A percentile compares a stretch with the other conserved stretches of the same genome.
These are phyloP conservation scores for Yarrowia keelungensis DNA, from an alignment of 805 yeast species.

Conservation along the genomic window DNA sequence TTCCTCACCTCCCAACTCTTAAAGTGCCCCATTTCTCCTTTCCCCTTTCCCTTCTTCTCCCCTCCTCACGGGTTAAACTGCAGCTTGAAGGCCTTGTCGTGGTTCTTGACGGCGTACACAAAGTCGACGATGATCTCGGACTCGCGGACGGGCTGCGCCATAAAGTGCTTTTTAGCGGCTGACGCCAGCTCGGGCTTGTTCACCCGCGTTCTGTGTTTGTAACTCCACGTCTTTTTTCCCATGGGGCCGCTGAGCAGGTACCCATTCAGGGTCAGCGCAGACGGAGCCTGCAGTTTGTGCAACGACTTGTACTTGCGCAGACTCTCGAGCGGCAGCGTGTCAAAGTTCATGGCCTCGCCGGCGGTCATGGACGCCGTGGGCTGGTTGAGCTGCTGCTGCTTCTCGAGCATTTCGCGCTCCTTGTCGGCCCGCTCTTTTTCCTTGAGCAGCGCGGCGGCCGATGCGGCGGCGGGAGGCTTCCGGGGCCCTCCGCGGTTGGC, in stretches of 20 bases:
- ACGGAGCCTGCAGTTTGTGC: constrained; percentile 61
- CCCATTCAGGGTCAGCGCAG: constrained; percentile 71
- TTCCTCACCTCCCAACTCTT: too few relatives aligned
- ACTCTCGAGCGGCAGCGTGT: constrained; percentile 63
- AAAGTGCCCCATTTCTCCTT: too few relatives aligned
- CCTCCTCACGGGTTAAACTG: constrained; percentile 40
- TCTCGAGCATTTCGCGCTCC: constrained; percentile 32
- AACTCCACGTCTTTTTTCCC: constrained; percentile 70
- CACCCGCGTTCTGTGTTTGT: constrained; percentile 54
- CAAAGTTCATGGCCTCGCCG: constrained; percentile 62
- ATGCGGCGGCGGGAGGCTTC: constrained; percentile 12
- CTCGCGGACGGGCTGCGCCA: constrained; percentile 67
- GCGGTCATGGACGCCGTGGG: constrained; percentile 16
- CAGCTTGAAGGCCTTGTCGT: constrained; percentile 53
- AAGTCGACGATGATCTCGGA: constrained; percentile 88
- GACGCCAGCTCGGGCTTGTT: constrained; percentile 66
- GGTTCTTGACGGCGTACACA: constrained; percentile 81
- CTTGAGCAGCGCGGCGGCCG: constrained; percentile 16
- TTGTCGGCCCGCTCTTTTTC: constrained; percentile 35
- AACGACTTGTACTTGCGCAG: constrained; percentile 72
- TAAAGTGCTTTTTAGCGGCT: constrained; percentile 72
- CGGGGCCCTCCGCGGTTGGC: constrained; percentile 32
- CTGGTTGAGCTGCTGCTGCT: constrained; percentile 32
- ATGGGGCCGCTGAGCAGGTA: constrained; percentile 71
- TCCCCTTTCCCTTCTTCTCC: too few relatives aligned